These are phyloP conservation scores for Colletotrichum orchidophilum DNA, from an alignment of 2,329 filamentous ascomycete species.

Conservation along the genomic window DNA sequence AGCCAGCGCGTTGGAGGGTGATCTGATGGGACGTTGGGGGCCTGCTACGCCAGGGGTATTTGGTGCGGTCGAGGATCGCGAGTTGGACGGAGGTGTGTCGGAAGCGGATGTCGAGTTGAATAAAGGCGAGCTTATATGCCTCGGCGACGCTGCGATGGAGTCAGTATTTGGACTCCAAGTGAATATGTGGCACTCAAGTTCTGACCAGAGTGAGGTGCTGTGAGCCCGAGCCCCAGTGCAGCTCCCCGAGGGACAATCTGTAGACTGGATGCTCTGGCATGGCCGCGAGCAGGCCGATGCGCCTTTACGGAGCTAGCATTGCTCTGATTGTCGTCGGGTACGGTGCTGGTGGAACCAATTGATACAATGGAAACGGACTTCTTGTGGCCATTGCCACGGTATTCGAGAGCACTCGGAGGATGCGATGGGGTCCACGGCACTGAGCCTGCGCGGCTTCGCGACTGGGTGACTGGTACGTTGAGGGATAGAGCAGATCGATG, in stretches of 20 bases:
- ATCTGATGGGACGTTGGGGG: slow-evolving; percentile 50
- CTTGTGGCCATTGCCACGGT: slow-evolving; percentile 69
- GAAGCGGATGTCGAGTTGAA: slow-evolving; percentile 66
- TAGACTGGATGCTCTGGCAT: slow-evolving; percentile 82
- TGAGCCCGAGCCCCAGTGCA: slow-evolving; percentile 36
- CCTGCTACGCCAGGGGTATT: slow-evolving; percentile 52
- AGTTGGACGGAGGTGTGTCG: slow-evolving; percentile 53
- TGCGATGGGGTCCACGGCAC: slow-evolving; percentile 54
- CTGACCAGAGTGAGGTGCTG: slow-evolving; percentile 52
- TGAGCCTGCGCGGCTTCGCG: slow-evolving; percentile 56
- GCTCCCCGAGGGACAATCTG: slow-evolving; percentile 70
- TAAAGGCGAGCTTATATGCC: slow-evolving; percentile 59
- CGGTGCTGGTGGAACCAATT: slow-evolving; percentile 66
- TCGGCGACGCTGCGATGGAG: slow-evolving; percentile 43
- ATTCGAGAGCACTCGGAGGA: slow-evolving; percentile 40
- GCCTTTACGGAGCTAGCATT: slow-evolving; percentile 53
- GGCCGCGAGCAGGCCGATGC: slow-evolving; percentile 67
- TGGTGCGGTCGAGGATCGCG: slow-evolving; percentile 54
- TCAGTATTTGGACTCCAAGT: not conserved
- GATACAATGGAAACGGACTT: slow-evolving; percentile 86
- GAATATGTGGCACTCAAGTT: not conserved
- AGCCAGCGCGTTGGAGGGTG: slow-evolving; percentile 55
- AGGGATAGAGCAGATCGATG: slow-evolving; percentile 77
- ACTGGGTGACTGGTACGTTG: slow-evolving; percentile 57
- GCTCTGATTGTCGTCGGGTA: slow-evolving; percentile 54